Evolutionary conservation across 768 basidiomycete species (phyloP).

Genomic region (Boletus subcaerulescens): DNA sequence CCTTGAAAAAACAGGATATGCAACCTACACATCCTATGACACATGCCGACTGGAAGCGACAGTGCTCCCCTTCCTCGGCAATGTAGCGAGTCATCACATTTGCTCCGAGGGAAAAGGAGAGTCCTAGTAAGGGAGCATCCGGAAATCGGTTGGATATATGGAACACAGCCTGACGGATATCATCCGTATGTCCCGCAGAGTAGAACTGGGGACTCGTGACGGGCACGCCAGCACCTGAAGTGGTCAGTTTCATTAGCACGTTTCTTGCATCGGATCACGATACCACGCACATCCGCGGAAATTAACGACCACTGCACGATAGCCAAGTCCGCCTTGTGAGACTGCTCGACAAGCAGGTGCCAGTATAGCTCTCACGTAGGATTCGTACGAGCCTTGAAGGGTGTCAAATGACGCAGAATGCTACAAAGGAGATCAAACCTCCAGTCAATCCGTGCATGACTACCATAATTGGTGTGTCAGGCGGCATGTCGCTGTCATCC

Average conservation of each 20-base stretch:
- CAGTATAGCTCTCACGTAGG: conserved; percentile 83
- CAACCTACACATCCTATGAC: conserved; percentile 69
- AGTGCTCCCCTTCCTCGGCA: conserved; percentile 71
- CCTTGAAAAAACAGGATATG: conserved; percentile 2
- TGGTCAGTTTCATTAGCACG: conserved; percentile 11
- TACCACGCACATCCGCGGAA: conserved; percentile 79
- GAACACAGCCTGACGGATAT: conserved; percentile 77
- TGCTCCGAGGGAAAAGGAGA: conserved; percentile 93
- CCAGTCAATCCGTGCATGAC: conserved; percentile 34
- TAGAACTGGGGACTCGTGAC: conserved; percentile 82
- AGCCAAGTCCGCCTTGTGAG: conserved; percentile 83
- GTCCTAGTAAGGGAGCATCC: conserved; percentile 73
- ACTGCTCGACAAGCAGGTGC: conserved; percentile 67
- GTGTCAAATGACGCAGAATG: background rate
- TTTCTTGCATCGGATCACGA: conserved; percentile 5
- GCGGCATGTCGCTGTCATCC: conserved; percentile 19
- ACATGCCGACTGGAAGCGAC: conserved; percentile 63
- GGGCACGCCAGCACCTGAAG: conserved; percentile 77
- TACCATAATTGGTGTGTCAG: conserved; percentile 30
- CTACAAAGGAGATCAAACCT: conserved; percentile 17
- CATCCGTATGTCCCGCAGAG: conserved; percentile 87
- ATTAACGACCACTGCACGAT: conserved; percentile 87
- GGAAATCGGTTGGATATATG: conserved; percentile 75
- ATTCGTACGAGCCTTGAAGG: conserved; percentile 75
- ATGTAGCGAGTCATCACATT: conserved; percentile 88